Evolutionary conservation across 108 stramenopile genomes (phyloP).

Genomic region (Nitzschia inconspicua): DNA sequence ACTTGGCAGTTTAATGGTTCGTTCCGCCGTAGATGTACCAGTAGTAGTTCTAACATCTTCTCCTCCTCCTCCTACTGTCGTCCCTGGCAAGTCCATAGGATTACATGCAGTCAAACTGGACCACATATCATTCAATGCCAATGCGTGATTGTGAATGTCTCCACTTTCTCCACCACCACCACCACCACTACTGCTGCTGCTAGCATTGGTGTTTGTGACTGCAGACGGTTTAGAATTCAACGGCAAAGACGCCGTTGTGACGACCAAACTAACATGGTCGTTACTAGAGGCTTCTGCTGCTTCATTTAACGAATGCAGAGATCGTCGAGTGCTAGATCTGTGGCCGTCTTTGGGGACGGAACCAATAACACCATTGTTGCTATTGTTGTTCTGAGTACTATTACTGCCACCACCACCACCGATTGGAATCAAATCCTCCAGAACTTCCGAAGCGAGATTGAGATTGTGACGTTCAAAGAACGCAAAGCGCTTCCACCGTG

Average conservation of each 20-base stretch:
- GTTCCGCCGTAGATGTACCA: neutral
- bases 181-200: neutral
- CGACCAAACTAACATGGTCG: constrained; percentile 36
- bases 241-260: constrained; percentile 49
- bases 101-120: constrained; percentile 30
- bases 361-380: no score
- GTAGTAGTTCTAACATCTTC: no score
- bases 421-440: constrained; percentile 66
- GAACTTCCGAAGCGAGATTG: constrained; percentile 60
- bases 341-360: neutral
- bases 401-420: constrained; percentile 6
- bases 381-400: constrained; percentile 7
- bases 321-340: constrained; percentile 15
- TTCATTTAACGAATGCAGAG: constrained; percentile 6
- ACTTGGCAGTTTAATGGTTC: constrained; percentile 26
- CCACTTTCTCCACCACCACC: neutral
- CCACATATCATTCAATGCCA: constrained; percentile 35
- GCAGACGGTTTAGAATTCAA: constrained; percentile 18
- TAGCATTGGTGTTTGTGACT: neutral
- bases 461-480: constrained; percentile 84
- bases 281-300: neutral
- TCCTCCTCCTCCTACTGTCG: neutral
- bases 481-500: constrained; percentile 87
- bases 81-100: constrained; percentile 9
- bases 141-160: constrained; percentile 2